Evolutionary conservation across 495 filamentous ascomycete species (phyloP).

Genomic region (Podospora australis): DNA sequence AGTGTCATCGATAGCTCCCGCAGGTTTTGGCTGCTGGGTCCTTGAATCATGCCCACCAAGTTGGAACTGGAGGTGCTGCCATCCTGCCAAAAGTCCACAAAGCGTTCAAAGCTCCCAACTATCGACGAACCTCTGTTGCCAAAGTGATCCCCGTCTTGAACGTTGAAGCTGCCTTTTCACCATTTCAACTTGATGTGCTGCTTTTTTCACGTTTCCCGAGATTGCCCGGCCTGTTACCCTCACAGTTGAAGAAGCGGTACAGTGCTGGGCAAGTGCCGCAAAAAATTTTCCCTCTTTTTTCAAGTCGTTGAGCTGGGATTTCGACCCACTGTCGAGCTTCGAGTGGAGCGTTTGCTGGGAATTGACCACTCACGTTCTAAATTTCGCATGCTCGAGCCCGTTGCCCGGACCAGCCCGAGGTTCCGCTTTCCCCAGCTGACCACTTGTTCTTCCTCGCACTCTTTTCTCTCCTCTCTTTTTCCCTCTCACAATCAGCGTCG

Average conservation of each 20-base stretch:
- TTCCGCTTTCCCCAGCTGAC: slow-evolving; percentile 26
- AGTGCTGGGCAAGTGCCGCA: slow-evolving; percentile 16
- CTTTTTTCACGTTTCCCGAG: slow-evolving; percentile 5
- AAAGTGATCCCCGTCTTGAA: background rate
- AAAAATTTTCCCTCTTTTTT: slow-evolving; percentile 17
- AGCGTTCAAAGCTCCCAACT: slow-evolving; percentile 1
- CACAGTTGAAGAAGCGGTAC: background rate
- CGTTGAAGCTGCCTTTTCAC: too few species aligned
- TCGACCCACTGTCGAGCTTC: slow-evolving; percentile 21
- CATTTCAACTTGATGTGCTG: background rate
- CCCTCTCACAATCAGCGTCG: slow-evolving; percentile 36
- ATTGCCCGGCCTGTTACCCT: background rate
- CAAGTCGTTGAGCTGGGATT: slow-evolving; percentile 11
- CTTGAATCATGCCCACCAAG: slow-evolving; percentile 9
- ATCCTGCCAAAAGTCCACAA: slow-evolving; percentile 12
- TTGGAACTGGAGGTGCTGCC: too few species aligned
- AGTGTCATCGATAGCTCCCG: slow-evolving; percentile 6
- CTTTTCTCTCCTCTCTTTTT: slow-evolving; percentile 32
- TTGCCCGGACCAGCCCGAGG: slow-evolving; percentile 35
- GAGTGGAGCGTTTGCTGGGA: slow-evolving; percentile 24
- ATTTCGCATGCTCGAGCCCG: slow-evolving; percentile 20
- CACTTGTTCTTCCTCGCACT: slow-evolving; percentile 27
- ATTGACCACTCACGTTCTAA: slow-evolving; percentile 29
- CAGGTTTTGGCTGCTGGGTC: background rate
- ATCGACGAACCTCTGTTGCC: background rate